phyloP scores from a whole-genome alignment of 2,329 filamentous ascomycete species.

The Trichoderma simmonsii region DNA sequence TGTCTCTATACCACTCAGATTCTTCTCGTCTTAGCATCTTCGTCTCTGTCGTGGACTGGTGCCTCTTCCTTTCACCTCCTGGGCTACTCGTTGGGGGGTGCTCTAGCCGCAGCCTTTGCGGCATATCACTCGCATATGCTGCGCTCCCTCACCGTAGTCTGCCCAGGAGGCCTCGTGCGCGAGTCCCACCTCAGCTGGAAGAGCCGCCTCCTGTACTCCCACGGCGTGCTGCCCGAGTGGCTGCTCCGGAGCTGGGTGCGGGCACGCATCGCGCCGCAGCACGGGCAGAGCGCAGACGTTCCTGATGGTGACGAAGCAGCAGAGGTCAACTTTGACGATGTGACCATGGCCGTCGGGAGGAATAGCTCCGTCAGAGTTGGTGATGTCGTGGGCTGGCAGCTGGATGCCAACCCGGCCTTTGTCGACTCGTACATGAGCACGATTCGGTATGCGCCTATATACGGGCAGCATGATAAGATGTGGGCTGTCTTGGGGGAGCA shows the following conservation, averaged over 20 bases:
- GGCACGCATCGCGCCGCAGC: conserved; percentile 45
- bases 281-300: conserved; percentile 34
- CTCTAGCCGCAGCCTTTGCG: conserved; percentile 67
- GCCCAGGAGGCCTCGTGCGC: conserved; percentile 67
- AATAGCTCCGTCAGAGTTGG: conserved; percentile 50
- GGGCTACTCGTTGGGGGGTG: conserved; percentile 79
- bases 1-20: conserved; percentile 65
- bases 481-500: conserved; percentile 57
- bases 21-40: conserved; percentile 62
- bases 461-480: conserved; percentile 52
- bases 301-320: conserved; percentile 38
- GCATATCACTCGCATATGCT: conserved; percentile 64
- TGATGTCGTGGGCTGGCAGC: conserved; percentile 66
- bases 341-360: conserved; percentile 50
- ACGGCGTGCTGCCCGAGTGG: conserved; percentile 56
- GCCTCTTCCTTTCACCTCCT: conserved; percentile 63
- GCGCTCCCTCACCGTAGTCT: conserved; percentile 61
- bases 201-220: conserved; percentile 61
- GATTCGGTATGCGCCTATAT: conserved; percentile 67
- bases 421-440: conserved; percentile 67
- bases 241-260: conserved; percentile 54
- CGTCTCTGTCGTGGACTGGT: conserved; percentile 53
- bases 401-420: conserved; percentile 64
- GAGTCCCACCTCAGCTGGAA: conserved; percentile 57
- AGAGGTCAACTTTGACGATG: conserved; percentile 45